These are phyloP conservation scores for Stentor roeselii DNA, from an alignment of 73 alveolate species.

Conservation along the genomic window DNA sequence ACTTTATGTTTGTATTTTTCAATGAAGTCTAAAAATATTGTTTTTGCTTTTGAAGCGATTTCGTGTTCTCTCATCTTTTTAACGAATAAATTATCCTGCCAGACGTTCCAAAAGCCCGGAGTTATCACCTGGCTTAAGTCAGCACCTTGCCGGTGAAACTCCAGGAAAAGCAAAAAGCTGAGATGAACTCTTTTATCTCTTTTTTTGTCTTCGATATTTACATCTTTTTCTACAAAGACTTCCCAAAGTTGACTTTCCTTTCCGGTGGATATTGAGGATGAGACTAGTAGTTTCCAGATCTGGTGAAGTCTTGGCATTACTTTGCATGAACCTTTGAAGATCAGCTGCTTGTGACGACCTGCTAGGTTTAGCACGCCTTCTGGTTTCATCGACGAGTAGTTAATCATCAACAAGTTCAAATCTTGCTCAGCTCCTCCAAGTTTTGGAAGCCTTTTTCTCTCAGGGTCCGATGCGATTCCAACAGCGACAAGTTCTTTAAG, in stretches of 20 bases:
- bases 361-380: not conserved
- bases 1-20: too few species aligned
- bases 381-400: not conserved
- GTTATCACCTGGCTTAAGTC: not conserved
- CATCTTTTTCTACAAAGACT: not conserved
- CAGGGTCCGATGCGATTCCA: too few species aligned
- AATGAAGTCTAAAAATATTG: not conserved
- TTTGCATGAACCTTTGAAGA: not conserved
- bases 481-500: not conserved
- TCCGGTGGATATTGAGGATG: not conserved
- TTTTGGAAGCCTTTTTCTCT: too few species aligned
- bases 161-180: not conserved
- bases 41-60: not conserved
- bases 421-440: too few species aligned
- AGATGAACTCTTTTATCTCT: not conserved
- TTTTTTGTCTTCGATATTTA: not conserved
- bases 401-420: too few species aligned
- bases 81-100: not conserved
- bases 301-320: not conserved
- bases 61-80: not conserved
- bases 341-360: not conserved
- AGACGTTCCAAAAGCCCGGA: not conserved
- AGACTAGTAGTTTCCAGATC: not conserved
- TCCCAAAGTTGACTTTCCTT: not conserved
- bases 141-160: not conserved